phyloP scores from a whole-genome alignment of 805 yeast species.

The Candida michaelii region DNA sequence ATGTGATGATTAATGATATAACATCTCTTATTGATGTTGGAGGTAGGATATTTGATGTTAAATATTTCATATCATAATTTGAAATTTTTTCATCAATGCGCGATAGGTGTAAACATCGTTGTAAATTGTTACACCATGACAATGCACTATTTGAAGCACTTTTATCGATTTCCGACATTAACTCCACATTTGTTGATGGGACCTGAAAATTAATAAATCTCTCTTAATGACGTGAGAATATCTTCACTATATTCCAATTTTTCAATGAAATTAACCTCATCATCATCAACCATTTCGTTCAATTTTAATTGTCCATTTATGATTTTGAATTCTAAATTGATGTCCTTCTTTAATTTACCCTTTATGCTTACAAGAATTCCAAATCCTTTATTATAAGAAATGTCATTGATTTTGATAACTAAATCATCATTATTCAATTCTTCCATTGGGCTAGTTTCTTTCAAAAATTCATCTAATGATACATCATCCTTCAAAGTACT shows the following conservation, averaged over 20 bases:
- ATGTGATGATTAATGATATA: conserved; percentile 30
- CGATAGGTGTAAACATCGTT: no score
- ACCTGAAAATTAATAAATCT: not conserved
- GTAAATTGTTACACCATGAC: no score
- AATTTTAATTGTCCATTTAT: conserved; percentile 28
- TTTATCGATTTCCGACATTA: no score
- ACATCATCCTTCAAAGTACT: conserved; percentile 14
- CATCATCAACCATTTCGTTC: conserved; percentile 19
- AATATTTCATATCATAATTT: conserved; percentile 7
- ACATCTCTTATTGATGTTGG: conserved; percentile 31
- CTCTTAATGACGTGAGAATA: conserved; percentile 20
- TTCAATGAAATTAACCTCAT: conserved; percentile 19
- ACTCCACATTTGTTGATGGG: no score
- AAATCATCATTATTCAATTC: conserved; percentile 15
- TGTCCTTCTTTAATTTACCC: conserved; percentile 16
- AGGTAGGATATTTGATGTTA: conserved; percentile 18
- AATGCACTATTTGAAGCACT: no score
- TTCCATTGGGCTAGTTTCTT: conserved; percentile 15
- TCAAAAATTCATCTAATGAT: conserved; percentile 28
- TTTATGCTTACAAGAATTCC: conserved; percentile 15
- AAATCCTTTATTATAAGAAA: conserved; percentile 12
- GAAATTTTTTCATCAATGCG: conserved; percentile 3
- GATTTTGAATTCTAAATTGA: conserved; percentile 25
- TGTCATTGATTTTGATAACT: conserved; percentile 22
- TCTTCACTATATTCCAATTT: conserved; percentile 35